phyloP scores from a whole-genome alignment of 1,284 basidiomycete species.

The Leccinum fallax region DNA sequence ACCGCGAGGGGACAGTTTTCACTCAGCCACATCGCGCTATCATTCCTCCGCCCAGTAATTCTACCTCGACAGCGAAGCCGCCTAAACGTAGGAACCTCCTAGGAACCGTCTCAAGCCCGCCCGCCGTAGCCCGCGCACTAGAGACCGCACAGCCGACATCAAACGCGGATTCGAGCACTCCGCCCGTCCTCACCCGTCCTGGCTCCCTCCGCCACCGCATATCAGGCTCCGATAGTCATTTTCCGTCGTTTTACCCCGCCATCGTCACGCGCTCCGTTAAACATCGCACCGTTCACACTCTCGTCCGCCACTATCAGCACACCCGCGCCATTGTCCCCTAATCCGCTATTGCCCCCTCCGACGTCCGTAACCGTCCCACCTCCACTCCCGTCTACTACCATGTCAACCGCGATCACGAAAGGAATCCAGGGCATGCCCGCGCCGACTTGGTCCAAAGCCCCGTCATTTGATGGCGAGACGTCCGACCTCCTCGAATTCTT shows the following conservation, averaged over 20 bases:
- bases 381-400: background rate
- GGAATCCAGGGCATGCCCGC: constrained; percentile 8
- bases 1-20: too few relatives aligned
- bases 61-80: background rate
- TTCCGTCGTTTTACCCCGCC: background rate
- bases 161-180: background rate
- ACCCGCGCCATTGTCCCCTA: background rate
- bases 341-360: background rate
- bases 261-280: background rate
- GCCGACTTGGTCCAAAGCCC: constrained; percentile 2
- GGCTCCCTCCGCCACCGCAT: background rate
- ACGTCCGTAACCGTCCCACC: background rate
- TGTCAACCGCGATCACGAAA: background rate
- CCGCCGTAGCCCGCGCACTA: background rate
- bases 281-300: background rate
- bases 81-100: background rate
- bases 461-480: constrained; percentile 1
- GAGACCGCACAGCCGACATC: background rate
- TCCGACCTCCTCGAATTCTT: constrained; percentile 12
- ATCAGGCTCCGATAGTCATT: background rate
- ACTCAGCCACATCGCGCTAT: too few relatives aligned
- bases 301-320: background rate
- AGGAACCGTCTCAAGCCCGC: background rate
- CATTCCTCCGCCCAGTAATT: too few relatives aligned
- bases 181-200: background rate